Conservation (phyloP, 805 yeast species). For the Brettanomyces bruxellensis region DNA sequence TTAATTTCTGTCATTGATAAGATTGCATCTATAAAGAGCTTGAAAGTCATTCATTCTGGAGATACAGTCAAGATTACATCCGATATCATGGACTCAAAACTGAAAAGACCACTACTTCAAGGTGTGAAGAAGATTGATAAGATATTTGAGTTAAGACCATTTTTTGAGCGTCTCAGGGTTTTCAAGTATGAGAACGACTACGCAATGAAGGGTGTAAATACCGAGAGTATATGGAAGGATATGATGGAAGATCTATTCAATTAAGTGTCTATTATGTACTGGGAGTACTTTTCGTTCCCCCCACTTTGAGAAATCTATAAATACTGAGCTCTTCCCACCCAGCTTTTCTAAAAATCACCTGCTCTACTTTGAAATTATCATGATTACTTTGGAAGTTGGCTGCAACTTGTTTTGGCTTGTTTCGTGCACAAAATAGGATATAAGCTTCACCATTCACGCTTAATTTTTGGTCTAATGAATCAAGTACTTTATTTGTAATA, state of each 20-base stretch:
- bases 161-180: constrained; percentile 58
- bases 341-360: constrained; percentile 65
- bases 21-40: constrained; percentile 20
- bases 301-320: constrained; percentile 42
- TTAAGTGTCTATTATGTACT: background rate
- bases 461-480: constrained; percentile 43
- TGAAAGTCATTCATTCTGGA: constrained; percentile 8
- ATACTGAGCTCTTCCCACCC: constrained; percentile 93
- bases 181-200: constrained; percentile 59
- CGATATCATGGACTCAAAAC: constrained; percentile 3
- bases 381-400: constrained; percentile 29
- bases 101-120: constrained; percentile 34
- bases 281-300: background rate
- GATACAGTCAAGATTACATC: constrained; percentile 13
- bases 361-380: constrained; percentile 40
- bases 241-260: constrained; percentile 46
- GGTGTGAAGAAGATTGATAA: constrained; percentile 32
- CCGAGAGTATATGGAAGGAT: constrained; percentile 44
- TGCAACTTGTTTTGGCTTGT: constrained; percentile 61
- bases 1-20: constrained; percentile 30
- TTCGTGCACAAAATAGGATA: constrained; percentile 85
- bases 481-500: constrained; percentile 59
- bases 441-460: constrained; percentile 66
- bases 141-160: constrained; percentile 44
- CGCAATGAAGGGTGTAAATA: constrained; percentile 35